Evolutionary conservation across 164 flowering plant species (phyloP), one percentile per base, ranked within the genome.

Genomic region (Liriodendron chinense): DNA sequence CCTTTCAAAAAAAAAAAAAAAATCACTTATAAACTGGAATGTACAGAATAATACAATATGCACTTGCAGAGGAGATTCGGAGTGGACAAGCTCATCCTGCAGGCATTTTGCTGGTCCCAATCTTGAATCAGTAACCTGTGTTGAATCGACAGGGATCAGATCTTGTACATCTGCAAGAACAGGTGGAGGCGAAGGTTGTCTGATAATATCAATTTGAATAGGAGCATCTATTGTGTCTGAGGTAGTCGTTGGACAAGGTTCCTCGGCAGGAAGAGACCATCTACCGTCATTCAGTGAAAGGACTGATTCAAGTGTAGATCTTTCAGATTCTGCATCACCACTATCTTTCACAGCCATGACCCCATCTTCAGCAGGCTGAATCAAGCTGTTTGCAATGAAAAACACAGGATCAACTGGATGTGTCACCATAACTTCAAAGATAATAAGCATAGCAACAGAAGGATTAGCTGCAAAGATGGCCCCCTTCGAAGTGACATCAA

Each of bases 161-260:
- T 94, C 97, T 79, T 89, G 91, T 47, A 96, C 97, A 76, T 91
- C 92, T 24, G 98, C 95, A 74, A 94, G 95, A 70, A 94, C 90
- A 83, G 99, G 91, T 24, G 98, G 98, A 78, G 98, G 97, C 80
- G 93, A 90, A 80, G 97, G 99, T 75, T 96, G 97, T 81, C 91
- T 89, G 50, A 87, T 78, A 75, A 94, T 80, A 65, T 87, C 83
- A 4, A 77, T 70, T 64, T 74, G 82, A 66, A 72, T 71, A 74
- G 86, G 81, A 61, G 73, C 79, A 75, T 90, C 92, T 70, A 78
- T 64, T 69, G 84, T 48, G 69, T 92, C 94, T 72, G 93, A 90
- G 20, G 93, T 86, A 76, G 88, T 86, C 84, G 89, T 75, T 26
- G 91, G 77, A 79, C 71, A 73, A 74, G 83, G 83, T 76, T 90